A percentile compares a stretch with the other conserved stretches of the same genome.
These are phyloP conservation scores for Posidonia australis DNA, from an alignment of 106 monocot genomes.

Conservation along the genomic window DNA sequence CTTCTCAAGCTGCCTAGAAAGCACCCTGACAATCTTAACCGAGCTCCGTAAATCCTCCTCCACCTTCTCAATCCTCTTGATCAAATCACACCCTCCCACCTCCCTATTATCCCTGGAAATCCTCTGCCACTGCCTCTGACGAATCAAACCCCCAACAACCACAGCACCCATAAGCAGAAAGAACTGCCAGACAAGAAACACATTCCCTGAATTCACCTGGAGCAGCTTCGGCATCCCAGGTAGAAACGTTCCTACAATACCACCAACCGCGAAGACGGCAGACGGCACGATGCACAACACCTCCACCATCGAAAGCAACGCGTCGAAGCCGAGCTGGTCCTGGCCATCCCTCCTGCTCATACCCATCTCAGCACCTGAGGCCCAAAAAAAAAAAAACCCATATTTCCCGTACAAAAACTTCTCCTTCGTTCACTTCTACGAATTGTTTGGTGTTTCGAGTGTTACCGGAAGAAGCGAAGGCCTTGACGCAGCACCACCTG, in stretches of 20 bases:
- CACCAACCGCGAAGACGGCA: slow-evolving; percentile 39
- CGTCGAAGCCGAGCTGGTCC: slow-evolving; percentile 33
- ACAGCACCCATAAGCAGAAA: slow-evolving; percentile 44
- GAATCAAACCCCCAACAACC: slow-evolving; percentile 51
- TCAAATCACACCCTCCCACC: slow-evolving; percentile 27
- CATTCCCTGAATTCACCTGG: slow-evolving; percentile 22
- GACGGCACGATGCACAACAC: slow-evolving; percentile 49
- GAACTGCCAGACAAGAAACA: slow-evolving; percentile 41
- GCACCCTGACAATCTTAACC: slow-evolving; percentile 38
- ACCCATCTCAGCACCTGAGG: not conserved
- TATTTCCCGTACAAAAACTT: not conserved
- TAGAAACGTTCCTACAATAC: slow-evolving; percentile 24
- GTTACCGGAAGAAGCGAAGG: slow-evolving; percentile 1
- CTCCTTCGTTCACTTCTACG: not conserved
- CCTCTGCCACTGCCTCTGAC: slow-evolving; percentile 62
- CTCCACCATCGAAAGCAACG: slow-evolving; percentile 35
- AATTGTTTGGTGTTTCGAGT: not conserved
- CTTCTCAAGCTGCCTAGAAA: slow-evolving; percentile 91
- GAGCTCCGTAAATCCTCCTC: slow-evolving; percentile 77
- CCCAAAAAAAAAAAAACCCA: not conserved
- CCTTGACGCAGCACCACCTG: not conserved
- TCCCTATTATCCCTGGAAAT: slow-evolving; percentile 31
- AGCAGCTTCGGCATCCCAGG: slow-evolving; percentile 27
- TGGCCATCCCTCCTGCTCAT: not conserved
- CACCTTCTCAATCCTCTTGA: slow-evolving; percentile 63